Base-by-base conservation (phyloP, 2,329 filamentous ascomycete species). In the Raffaelea ambrosiae region DNA sequence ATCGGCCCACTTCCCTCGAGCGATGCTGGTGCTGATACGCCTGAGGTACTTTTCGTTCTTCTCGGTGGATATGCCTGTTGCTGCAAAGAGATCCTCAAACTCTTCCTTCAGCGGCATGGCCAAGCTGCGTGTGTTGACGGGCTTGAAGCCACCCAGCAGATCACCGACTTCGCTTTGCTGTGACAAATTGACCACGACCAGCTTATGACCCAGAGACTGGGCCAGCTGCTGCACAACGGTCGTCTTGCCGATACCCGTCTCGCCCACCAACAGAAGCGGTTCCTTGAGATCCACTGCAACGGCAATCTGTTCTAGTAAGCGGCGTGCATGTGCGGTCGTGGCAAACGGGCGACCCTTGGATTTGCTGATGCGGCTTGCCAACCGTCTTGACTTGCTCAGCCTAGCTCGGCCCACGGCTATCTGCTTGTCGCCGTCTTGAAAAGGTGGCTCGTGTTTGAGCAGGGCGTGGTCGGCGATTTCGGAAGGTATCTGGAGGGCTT, bases 161-260 rank as follows among this genome's bases (percentile, higher is more conserved):
- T 99, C 93, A n/a, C 90, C 87, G 38, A 86, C 90, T 66, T 99
- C 94, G 59, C 90, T 97, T 63, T 99, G 94, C 62, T 98, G 94
- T 0, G 93, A 98, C 61, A 99, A 66, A 61, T 99, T 99, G 60
- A 98, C 89, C 3, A 90, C 88, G 0, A 89, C 86, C 13, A 99
- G 76, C 58, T 88, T 94, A 60, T 89, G 86, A 2, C 90, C 88
- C 23, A 96, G 74, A 3, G 84, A 77, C 49, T 86, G 83, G 0
- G 93, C 89, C 48, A 99, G 72, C 61, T 96, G 89, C 63, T 99
- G 93, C 14, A 98, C 84, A 22, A 93, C 86, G 0, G 93, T 95
- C 0, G 93, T 99, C 67, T 99, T 99, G 58, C 93, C 93, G 44
- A 95, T 96, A 70, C 93, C 93, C 8, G 93, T 99, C 69, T 99